Percentiles rank a stretch among this genome's conserved stretches.
Evolutionary conservation across 208 protist species (phyloP).

Genomic region (Jaenimonas drosophilae): DNA sequence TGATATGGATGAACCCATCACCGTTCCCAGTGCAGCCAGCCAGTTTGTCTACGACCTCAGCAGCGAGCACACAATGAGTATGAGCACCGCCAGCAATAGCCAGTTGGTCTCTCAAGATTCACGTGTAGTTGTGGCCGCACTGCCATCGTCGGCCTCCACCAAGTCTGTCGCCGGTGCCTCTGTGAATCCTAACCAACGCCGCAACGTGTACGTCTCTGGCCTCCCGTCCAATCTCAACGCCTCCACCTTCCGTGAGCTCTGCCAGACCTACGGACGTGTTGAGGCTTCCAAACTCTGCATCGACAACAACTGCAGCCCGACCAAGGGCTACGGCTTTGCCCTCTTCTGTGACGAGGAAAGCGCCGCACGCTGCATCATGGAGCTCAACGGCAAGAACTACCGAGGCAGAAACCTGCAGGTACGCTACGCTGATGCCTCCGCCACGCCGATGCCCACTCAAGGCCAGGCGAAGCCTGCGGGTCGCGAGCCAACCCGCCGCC

Average conservation of each 20-base stretch:
- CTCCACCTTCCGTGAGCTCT: slow-evolving; percentile 46
- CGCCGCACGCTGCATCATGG: slow-evolving; percentile 36
- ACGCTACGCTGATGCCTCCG: slow-evolving; percentile 39
- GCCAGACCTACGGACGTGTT: slow-evolving; percentile 45
- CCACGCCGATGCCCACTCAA: slow-evolving; percentile 32
- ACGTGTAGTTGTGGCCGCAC: too few relatives aligned
- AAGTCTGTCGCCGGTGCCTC: neutral
- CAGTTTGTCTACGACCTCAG: too few relatives aligned
- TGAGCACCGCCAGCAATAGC: too few relatives aligned
- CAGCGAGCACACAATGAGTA: too few relatives aligned
- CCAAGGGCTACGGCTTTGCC: slow-evolving; percentile 62
- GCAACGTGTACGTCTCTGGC: slow-evolving; percentile 72
- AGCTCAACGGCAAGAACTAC: slow-evolving; percentile 31
- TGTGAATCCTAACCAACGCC: slow-evolving; percentile 6
- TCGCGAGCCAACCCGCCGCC: neutral
- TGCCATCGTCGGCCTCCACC: neutral
- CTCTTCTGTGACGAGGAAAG: slow-evolving; percentile 52
- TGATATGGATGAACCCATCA: too few relatives aligned
- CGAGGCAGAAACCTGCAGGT: slow-evolving; percentile 28
- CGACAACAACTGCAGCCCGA: slow-evolving; percentile 32
- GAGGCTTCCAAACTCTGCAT: slow-evolving; percentile 60
- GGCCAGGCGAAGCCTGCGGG: too few relatives aligned
- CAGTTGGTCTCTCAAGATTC: too few relatives aligned
- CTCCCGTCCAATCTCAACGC: slow-evolving; percentile 31
- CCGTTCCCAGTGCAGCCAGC: too few relatives aligned